phyloP scores from a whole-genome alignment of 2,329 filamentous ascomycete genomes.

The Phaeoacremonium minimum region DNA sequence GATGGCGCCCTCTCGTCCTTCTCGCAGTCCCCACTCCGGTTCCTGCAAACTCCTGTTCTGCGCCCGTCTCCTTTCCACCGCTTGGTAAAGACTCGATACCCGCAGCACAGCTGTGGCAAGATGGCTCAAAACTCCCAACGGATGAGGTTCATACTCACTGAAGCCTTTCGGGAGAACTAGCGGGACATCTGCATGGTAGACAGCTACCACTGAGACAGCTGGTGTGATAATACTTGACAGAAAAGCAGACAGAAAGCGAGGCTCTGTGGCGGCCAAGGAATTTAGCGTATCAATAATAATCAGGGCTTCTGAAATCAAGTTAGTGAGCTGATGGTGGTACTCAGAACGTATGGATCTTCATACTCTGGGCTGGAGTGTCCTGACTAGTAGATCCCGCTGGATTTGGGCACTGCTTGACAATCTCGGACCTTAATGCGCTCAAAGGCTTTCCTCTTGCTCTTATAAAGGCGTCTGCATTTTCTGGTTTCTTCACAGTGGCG shows the following conservation, averaged over 20 bases:
- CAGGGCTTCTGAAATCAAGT: slow-evolving; percentile 53
- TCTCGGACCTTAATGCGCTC: slow-evolving; percentile 53
- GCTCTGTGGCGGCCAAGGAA: slow-evolving; percentile 49
- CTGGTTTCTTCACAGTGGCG: slow-evolving; percentile 62
- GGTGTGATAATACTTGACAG: slow-evolving; percentile 67
- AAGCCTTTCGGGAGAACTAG: slow-evolving; percentile 36
- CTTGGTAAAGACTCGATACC: slow-evolving; percentile 68
- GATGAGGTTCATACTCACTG: slow-evolving; percentile 59
- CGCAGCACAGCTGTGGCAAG: slow-evolving; percentile 84
- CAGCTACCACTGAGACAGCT: slow-evolving; percentile 65
- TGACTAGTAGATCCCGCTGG: slow-evolving; percentile 29
- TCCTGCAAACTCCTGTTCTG: slow-evolving; percentile 69
- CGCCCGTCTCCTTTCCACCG: slow-evolving; percentile 70
- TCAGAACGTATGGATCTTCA: slow-evolving; percentile 14
- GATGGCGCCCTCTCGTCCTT: slow-evolving; percentile 74
- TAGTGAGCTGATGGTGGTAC: slow-evolving; percentile 8
- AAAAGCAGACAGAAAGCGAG: slow-evolving; percentile 60
- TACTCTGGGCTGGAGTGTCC: slow-evolving; percentile 36
- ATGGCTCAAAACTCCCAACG: slow-evolving; percentile 71
- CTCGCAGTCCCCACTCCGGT: slow-evolving; percentile 74
- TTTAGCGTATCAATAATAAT: slow-evolving; percentile 80
- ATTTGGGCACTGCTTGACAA: slow-evolving; percentile 45
- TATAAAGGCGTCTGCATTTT: slow-evolving; percentile 64
- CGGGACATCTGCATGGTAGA: slow-evolving; percentile 81
- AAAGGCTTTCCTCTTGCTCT: slow-evolving; percentile 56